A percentile compares a stretch with the other conserved stretches of the same genome.
Conservation (phyloP, 345 rosid genomes). For the Eucalyptus pauciflora region DNA sequence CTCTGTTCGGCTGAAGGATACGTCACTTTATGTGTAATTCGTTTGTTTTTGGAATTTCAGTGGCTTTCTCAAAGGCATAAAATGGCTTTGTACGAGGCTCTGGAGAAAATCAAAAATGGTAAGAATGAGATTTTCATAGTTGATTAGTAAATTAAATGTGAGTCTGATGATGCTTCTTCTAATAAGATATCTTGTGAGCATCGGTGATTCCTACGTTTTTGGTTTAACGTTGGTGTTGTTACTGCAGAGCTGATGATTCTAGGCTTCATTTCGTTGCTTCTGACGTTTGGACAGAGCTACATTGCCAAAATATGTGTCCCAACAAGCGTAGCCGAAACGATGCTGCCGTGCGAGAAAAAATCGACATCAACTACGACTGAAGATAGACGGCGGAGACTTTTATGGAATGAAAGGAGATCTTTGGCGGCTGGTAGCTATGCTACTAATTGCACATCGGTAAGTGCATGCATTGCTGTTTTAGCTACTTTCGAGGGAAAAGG, state of each 20-base stretch:
- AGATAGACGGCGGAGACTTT: slow-evolving; percentile 37
- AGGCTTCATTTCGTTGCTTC: slow-evolving; percentile 87
- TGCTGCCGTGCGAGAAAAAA: slow-evolving; percentile 55
- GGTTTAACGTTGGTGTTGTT: background rate
- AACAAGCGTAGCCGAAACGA: slow-evolving; percentile 28
- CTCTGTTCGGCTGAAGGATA: background rate
- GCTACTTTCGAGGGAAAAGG: background rate
- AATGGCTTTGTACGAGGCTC: slow-evolving; percentile 72
- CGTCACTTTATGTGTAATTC: background rate
- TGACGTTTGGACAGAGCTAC: slow-evolving; percentile 64
- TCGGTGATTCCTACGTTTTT: background rate
- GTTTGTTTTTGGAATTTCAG: slow-evolving; percentile 17
- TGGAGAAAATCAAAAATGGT: slow-evolving; percentile 90
- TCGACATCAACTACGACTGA: background rate
- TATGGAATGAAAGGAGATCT: slow-evolving; percentile 47
- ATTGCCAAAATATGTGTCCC: slow-evolving; percentile 66
- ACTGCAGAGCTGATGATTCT: slow-evolving; percentile 91
- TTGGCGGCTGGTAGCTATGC: slow-evolving; percentile 19
- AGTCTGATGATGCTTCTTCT: background rate
- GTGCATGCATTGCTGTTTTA: background rate
- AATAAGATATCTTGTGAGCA: background rate
- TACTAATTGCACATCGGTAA: slow-evolving; percentile 40
- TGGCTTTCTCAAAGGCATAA: slow-evolving; percentile 68
- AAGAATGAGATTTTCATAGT: background rate
- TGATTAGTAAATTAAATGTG: background rate